Conservation (phyloP, 2,329 filamentous ascomycete species). For the Aspergillus ruber region DNA sequence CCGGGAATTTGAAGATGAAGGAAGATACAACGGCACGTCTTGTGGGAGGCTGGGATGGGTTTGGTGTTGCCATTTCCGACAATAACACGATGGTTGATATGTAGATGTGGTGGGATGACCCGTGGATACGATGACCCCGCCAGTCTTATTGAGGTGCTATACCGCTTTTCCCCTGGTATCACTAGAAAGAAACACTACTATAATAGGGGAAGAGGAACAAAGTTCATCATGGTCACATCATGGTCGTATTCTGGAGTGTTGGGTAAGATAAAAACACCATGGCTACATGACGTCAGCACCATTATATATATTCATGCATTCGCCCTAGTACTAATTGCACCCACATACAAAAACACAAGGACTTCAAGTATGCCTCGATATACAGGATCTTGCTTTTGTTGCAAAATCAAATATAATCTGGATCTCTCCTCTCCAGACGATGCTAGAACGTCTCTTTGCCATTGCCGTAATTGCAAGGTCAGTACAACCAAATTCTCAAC, state of each 20-base stretch:
- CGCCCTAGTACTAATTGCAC: neutral
- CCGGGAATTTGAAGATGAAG: slow-evolving; percentile 33
- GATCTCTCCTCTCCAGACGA: slow-evolving; percentile 40
- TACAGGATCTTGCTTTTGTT: slow-evolving; percentile 45
- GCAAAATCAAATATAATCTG: slow-evolving; percentile 42
- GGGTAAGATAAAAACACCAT: neutral
- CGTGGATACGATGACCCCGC: neutral
- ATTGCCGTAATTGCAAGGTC: slow-evolving; percentile 49
- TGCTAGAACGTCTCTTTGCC: slow-evolving; percentile 48
- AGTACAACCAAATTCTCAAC: neutral
- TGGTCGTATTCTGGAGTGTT: neutral
- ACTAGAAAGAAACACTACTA: too few species aligned
- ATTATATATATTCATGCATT: neutral
- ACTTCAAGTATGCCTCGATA: slow-evolving; percentile 20
- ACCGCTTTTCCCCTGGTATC: too few species aligned
- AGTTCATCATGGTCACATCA: neutral
- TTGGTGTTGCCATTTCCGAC: slow-evolving; percentile 4
- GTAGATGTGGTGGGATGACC: too few species aligned
- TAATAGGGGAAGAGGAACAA: neutral
- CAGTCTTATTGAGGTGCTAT: too few species aligned
- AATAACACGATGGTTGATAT: neutral
- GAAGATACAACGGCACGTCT: slow-evolving; percentile 38
- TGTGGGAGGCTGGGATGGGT: slow-evolving; percentile 11
- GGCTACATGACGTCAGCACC: neutral
- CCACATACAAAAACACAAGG: too few species aligned